phyloP scores from a whole-genome alignment of 31 red algal species.

The Endocladia muricata region DNA sequence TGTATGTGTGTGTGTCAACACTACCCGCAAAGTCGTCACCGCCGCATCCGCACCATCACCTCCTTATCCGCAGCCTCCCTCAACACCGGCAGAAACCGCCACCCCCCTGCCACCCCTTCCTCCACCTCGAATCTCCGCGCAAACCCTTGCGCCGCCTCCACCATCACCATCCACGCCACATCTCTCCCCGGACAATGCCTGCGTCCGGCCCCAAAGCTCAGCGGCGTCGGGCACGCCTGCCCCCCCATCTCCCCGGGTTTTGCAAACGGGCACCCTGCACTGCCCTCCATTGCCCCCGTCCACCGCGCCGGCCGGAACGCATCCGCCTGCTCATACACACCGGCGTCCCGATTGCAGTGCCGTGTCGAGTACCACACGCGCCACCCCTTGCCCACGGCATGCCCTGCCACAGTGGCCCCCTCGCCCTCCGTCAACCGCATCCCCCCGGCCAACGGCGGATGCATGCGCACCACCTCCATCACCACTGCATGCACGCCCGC shows the following conservation, averaged over 20 bases:
- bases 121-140: not conserved
- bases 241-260: no score
- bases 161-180: constrained; percentile 33
- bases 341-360: constrained; percentile 30
- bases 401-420: not conserved
- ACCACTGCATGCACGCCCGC: not conserved
- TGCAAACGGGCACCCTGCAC: no score
- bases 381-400: not conserved
- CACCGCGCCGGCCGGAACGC: constrained; percentile 4
- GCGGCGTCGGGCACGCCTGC: no score
- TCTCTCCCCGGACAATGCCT: constrained; percentile 23
- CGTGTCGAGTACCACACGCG: constrained; percentile 31
- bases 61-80: not conserved
- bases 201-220: not conserved
- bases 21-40: no score
- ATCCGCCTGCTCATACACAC: not conserved
- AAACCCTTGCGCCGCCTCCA: not conserved
- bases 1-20: no score
- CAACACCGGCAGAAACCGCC: constrained; percentile 40
- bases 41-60: no score
- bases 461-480: constrained; percentile 23
- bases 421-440: constrained; percentile 2
- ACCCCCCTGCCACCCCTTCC: not conserved
- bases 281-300: not conserved
- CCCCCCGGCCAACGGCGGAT: constrained; percentile 20